Conservation (phyloP, 768 basidiomycete genomes). For the Kwoniella dendrophila region DNA sequence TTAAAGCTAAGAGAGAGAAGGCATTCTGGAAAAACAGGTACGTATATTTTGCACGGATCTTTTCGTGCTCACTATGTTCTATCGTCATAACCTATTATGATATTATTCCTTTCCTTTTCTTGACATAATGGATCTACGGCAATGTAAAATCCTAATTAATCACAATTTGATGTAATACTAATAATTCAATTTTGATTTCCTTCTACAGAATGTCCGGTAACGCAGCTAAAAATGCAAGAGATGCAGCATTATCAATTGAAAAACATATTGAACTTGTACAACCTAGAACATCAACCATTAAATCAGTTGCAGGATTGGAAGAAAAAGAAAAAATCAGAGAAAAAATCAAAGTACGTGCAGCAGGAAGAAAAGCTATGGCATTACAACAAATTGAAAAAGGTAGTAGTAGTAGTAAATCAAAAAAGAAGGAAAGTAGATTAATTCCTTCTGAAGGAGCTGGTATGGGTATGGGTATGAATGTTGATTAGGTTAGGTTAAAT, state of each 20-base stretch:
- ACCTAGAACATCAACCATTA: conserved; percentile 37
- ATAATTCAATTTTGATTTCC: neutral
- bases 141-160: too few relatives aligned
- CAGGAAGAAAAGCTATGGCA: conserved; percentile 45
- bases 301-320: conserved; percentile 60
- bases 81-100: too few relatives aligned
- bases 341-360: conserved; percentile 68
- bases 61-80: neutral
- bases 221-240: conserved; percentile 63
- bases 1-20: conserved; percentile 83
- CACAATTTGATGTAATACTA: neutral
- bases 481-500: conserved; percentile 29
- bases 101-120: too few relatives aligned
- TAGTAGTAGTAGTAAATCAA: conserved; percentile 59
- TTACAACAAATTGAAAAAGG: conserved; percentile 41
- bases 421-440: conserved; percentile 66
- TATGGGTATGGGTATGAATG: conserved; percentile 75
- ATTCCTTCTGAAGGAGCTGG: conserved; percentile 78
- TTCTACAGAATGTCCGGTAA: conserved; percentile 75
- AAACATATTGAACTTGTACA: conserved; percentile 58
- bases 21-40: conserved; percentile 89
- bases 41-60: conserved; percentile 18
- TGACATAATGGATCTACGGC: too few relatives aligned
- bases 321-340: conserved; percentile 64
- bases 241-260: conserved; percentile 69